Conservation (phyloP, 2,329 filamentous ascomycete genomes). For the Neurospora sp. region DNA sequence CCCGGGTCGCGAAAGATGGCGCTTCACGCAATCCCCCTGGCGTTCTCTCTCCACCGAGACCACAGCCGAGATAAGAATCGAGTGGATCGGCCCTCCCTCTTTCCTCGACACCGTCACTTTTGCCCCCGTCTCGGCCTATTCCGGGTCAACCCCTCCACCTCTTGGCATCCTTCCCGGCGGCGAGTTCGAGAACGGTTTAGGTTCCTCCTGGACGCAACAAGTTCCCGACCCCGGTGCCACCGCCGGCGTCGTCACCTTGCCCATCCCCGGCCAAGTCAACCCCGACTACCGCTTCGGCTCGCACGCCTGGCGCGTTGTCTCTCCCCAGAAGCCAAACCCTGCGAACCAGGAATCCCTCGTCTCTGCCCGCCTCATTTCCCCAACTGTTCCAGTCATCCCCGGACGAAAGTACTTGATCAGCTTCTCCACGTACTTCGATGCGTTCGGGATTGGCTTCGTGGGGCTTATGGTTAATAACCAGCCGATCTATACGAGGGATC, state of each 20-base stretch:
- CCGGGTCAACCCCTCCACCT: neutral
- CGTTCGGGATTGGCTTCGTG: neutral
- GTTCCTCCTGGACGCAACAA: slow-evolving; percentile 13
- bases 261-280: neutral
- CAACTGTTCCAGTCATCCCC: neutral
- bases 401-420: neutral
- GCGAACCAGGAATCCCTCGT: neutral
- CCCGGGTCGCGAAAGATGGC: neutral
- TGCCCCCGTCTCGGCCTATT: slow-evolving; percentile 1
- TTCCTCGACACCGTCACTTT: slow-evolving; percentile 4
- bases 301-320: neutral
- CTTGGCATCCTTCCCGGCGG: slow-evolving; percentile 2
- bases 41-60: neutral
- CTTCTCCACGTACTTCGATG: slow-evolving; percentile 3
- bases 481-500: neutral
- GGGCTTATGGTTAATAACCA: slow-evolving; percentile 4
- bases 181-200: slow-evolving; percentile 14
- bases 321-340: neutral
- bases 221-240: slow-evolving; percentile 8
- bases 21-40: neutral
- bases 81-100: neutral
- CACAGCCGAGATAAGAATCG: neutral
- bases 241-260: slow-evolving; percentile 1
- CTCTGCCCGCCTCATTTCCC: slow-evolving; percentile 2
- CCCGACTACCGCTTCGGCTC: neutral